A percentile compares a stretch with the other conserved stretches of the same genome.
Evolutionary conservation across 2,329 filamentous ascomycete genomes (phyloP).

Genomic region (Pseudogymnoascus sp.): DNA sequence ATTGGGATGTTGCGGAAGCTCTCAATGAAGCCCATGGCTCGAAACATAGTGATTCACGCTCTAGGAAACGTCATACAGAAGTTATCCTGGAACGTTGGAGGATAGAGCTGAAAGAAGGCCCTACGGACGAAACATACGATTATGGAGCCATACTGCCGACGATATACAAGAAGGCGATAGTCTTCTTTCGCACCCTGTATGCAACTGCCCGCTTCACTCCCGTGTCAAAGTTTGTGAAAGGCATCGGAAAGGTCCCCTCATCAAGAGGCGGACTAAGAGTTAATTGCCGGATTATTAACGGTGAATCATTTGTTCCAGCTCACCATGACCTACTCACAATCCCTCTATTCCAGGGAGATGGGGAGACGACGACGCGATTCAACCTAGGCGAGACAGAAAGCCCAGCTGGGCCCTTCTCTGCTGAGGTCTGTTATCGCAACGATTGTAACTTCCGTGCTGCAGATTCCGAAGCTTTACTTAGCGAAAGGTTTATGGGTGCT

Average conservation of each 20-base stretch:
- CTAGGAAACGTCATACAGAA: conserved; percentile 50
- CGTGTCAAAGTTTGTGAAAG: conserved; percentile 72
- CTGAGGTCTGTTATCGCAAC: conserved; percentile 75
- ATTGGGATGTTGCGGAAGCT: conserved; percentile 85
- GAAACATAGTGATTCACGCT: conserved; percentile 17
- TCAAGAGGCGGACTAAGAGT: conserved; percentile 59
- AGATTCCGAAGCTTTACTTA: conserved; percentile 81
- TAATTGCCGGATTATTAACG: conserved; percentile 70
- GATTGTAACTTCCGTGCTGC: conserved; percentile 89
- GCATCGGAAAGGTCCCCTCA: conserved; percentile 60
- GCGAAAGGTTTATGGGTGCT: conserved; percentile 85
- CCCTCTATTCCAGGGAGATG: conserved; percentile 57
- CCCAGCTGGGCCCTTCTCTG: conserved; percentile 74
- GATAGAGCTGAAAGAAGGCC: conserved; percentile 64
- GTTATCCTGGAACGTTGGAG: conserved; percentile 88
- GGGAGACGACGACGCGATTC: conserved; percentile 64
- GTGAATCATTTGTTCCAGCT: conserved; percentile 42
- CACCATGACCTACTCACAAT: conserved; percentile 62
- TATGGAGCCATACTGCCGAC: conserved; percentile 66
- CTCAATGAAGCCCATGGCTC: conserved; percentile 56
- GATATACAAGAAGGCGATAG: conserved; percentile 94
- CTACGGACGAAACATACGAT: conserved; percentile 42
- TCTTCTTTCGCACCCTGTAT: conserved; percentile 85
- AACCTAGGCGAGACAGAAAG: conserved; percentile 79
- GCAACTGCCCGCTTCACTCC: conserved; percentile 75